Base-by-base conservation (phyloP, 2,329 filamentous ascomycete genomes). In the Penicillium corylophilum region DNA sequence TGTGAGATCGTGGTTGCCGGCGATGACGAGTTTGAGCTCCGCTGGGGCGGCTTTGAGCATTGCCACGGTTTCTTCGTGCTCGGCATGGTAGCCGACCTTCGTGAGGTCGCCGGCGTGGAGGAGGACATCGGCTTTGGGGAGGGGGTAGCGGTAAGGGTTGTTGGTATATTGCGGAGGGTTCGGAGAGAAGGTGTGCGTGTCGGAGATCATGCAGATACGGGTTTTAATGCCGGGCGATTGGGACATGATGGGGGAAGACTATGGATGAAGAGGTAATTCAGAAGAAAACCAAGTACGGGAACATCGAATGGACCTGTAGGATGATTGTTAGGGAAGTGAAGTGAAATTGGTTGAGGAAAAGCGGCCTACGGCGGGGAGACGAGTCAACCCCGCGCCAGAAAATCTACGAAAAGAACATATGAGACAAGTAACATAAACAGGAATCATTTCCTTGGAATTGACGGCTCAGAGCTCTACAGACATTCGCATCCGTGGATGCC, bases 1-100 rank as follows among this genome's bases (percentile, higher is more conserved):
- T 4, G 77, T 79, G 39, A 83, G 71, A 60, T 85, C 83, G 66
- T 86, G 83, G 61, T 86, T 86, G 0, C 83, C 83, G 0, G 83
- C 78, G 53, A 86, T 85, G 18, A 86, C 78, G 22, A 86, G 71
- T 60, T 85, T 86, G 5, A 86, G 65, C 8, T 78, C 75, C 2
- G 82, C 82, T 13, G 79, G 69, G 31, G 81, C 75, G 1, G 60
- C 59, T 12, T 69, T 65, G 6, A 85, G 71, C 67, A 81, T 74
- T 5, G 72, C 60, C 13, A 83, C 60, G 2, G 77, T 75, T 10
- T 60, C 53, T 26, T 74, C 61, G 59, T 82, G 81, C 60, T 84
- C 79, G 13, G 64, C 38, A 10, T 74, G 50, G 10, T 69, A 68
- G 5, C 82, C 81, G 31, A 75, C 68, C 64, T 75, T 77, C 9